phyloP scores from a whole-genome alignment of 2,329 filamentous ascomycete species.

The Allantophomopsis lycopodina region DNA sequence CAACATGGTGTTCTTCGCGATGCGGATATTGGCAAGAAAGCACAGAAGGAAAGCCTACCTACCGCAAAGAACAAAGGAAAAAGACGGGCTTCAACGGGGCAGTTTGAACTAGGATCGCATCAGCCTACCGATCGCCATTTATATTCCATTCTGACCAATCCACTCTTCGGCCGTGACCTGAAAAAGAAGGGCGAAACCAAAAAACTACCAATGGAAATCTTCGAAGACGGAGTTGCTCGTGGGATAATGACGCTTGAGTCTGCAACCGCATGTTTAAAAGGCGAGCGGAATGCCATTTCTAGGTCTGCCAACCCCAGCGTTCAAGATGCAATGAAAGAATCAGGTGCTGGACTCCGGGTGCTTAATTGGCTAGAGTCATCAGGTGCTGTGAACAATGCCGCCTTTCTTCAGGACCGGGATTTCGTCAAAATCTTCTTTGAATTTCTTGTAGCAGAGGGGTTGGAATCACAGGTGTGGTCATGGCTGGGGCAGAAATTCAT shows the following conservation, averaged over 20 bases:
- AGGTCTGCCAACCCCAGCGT: slow-evolving; percentile 6
- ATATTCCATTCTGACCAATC: slow-evolving; percentile 33
- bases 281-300: slow-evolving; percentile 9
- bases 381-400: slow-evolving; percentile 8
- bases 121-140: slow-evolving; percentile 28
- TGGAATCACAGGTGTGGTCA: slow-evolving; percentile 13
- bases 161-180: slow-evolving; percentile 22
- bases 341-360: slow-evolving; percentile 16
- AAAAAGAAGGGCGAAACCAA: not conserved
- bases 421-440: slow-evolving; percentile 12
- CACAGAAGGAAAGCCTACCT: slow-evolving; percentile 1
- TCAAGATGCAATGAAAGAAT: slow-evolving; percentile 12
- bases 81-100: slow-evolving; percentile 4
- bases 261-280: slow-evolving; percentile 11
- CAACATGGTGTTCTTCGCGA: slow-evolving; percentile 25
- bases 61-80: slow-evolving; percentile 6
- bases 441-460: slow-evolving; percentile 16
- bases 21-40: not conserved
- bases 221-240: slow-evolving; percentile 15
- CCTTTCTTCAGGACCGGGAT: slow-evolving; percentile 9
- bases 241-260: slow-evolving; percentile 15
- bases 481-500: slow-evolving; percentile 12
- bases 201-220: slow-evolving; percentile 13
- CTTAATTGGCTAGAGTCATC: slow-evolving; percentile 17
- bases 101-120: slow-evolving; percentile 8